Conservation (phyloP, 768 basidiomycete species). For the Gloeostereum incarnatum region DNA sequence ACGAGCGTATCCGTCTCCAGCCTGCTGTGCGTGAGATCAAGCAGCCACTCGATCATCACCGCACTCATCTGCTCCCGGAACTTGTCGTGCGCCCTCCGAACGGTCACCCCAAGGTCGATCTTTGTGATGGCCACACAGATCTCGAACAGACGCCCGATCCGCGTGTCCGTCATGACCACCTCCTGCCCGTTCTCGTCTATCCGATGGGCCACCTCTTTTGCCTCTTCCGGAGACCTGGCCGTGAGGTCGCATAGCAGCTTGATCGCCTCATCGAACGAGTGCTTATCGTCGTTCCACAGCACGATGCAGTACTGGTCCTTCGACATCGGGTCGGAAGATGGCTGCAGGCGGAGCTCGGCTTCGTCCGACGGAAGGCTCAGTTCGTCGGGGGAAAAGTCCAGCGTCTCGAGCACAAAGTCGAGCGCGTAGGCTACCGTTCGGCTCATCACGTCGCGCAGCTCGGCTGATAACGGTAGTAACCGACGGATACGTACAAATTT, state of each 20-base stretch:
- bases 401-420: slow-evolving; percentile 76
- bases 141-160: slow-evolving; percentile 49
- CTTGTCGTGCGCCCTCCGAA: slow-evolving; percentile 79
- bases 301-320: slow-evolving; percentile 76
- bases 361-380: slow-evolving; percentile 56
- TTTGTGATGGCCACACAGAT: slow-evolving; percentile 72
- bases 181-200: slow-evolving; percentile 79
- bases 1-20: slow-evolving; percentile 58
- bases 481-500: too few relatives aligned
- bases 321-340: slow-evolving; percentile 70
- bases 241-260: slow-evolving; percentile 56
- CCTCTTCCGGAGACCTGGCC: slow-evolving; percentile 45
- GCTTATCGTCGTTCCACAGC: slow-evolving; percentile 97
- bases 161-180: slow-evolving; percentile 68
- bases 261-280: slow-evolving; percentile 84
- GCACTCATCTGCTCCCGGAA: slow-evolving; percentile 81
- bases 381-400: slow-evolving; percentile 79
- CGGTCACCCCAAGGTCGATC: slow-evolving; percentile 87
- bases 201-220: slow-evolving; percentile 40
- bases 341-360: slow-evolving; percentile 62
- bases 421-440: slow-evolving; percentile 68
- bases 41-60: slow-evolving; percentile 80
- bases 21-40: slow-evolving; percentile 69
- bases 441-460: slow-evolving; percentile 66
- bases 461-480: too few relatives aligned